Evolutionary conservation across 352 stramenopile species (phyloP), one percentile per base, ranked within the genome.

Genomic region (Phytophthora litchii): DNA sequence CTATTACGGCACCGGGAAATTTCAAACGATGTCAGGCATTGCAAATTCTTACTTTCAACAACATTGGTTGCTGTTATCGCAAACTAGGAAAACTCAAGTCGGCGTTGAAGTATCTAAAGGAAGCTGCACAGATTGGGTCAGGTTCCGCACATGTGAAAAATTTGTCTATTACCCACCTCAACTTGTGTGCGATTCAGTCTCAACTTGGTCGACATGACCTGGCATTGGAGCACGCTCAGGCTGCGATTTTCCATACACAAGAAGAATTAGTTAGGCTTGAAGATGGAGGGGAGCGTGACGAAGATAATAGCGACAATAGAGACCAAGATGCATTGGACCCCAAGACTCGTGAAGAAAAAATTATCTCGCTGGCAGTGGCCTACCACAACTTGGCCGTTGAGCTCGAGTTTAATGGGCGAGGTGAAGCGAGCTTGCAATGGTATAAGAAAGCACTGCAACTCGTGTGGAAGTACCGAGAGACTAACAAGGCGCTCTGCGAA

Each of bases 301-400:
- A 58, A 54, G 55, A 69, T 43, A 20, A 45, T 19, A 37, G 17
- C 23, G 23, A 27, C 23, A 27, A 5, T 3, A 29, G 21, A 20
- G 70, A 73, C 6, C 50, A 37, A 1, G 74, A 83, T 40, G 62
- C 76, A n/a, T 45, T 89, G 17, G 76, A 88, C 32, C 64, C 74
- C n/a, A 80, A 84, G 51, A 77, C 70, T 2, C 63, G 70, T 4
- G 84, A 93, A 49, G 81, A 91, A 53, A 93, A 93, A 55, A 75
- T 91, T 36, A 73, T 93, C 27, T 82, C 79, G 21, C 70, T 93
- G 3, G 84, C 84, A 0, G 82, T 93, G 14, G 84, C 84, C 5
- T 93, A 93, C 55, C 84, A 91, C 45, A 93, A 93, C 47, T 62
- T 93, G 20, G 81, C 78, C 0, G 84, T 91, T 12, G 84, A 93